Evolutionary conservation across 306 rosid genomes (phyloP).

Genomic region (Macrotyloma uniflorum): DNA sequence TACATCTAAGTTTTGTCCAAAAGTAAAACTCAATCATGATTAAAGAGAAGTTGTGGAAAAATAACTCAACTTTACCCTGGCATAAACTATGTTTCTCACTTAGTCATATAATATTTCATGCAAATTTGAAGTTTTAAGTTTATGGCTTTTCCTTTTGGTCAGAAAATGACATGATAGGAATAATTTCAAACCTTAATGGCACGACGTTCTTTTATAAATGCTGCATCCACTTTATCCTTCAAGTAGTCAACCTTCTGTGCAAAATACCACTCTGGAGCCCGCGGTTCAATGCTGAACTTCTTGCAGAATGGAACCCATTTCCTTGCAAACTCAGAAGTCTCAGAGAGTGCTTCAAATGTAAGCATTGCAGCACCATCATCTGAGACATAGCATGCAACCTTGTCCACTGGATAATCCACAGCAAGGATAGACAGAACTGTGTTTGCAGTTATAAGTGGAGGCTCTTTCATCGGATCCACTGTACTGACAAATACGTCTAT

Average conservation of each 20-base stretch:
- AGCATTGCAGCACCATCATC: constrained; percentile 99
- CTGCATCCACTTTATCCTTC: constrained; percentile 75
- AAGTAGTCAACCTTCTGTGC: constrained; percentile 81
- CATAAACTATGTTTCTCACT: neutral
- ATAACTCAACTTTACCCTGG: neutral
- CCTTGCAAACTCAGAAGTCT: constrained; percentile 92
- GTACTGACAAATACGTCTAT: constrained; percentile 89
- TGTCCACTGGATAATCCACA: constrained; percentile 88
- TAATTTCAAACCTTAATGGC: constrained; percentile 73
- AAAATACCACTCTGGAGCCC: constrained; percentile 97
- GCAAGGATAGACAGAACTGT: constrained; percentile 91
- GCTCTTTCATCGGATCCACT: constrained; percentile 91
- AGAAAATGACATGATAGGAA: constrained; percentile 7
- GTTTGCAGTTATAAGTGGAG: constrained; percentile 95
- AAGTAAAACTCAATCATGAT: neutral
- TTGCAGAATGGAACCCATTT: constrained; percentile 97
- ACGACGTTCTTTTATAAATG: constrained; percentile 77
- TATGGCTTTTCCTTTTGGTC: constrained; percentile 4
- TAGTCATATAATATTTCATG: neutral
- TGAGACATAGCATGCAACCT: constrained; percentile 91
- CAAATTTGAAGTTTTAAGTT: neutral
- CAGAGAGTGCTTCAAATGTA: constrained; percentile 93
- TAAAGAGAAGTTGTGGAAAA: neutral
- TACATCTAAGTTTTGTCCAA: neutral
- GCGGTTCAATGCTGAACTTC: constrained; percentile 78